These are phyloP conservation scores for Ogataea kodamae DNA, from an alignment of 805 yeast species.

Conservation along the genomic window DNA sequence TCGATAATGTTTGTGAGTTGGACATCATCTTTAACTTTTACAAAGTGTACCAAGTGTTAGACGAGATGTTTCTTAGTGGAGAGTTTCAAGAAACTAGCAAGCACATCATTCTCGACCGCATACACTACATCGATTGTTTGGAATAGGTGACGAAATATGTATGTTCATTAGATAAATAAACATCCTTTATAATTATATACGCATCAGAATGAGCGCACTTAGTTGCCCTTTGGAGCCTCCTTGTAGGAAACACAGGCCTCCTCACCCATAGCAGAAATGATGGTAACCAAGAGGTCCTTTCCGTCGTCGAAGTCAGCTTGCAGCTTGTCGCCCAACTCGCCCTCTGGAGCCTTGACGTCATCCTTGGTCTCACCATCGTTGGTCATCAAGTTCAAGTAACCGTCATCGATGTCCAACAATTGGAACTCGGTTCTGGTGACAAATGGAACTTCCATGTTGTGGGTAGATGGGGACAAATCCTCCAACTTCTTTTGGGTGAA, in stretches of 20 bases:
- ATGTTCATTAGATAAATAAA: conserved; percentile 13
- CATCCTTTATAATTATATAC: conserved; percentile 20
- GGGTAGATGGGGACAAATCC: conserved; percentile 99
- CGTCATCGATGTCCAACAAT: conserved; percentile 97
- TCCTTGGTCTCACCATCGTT: conserved; percentile 98
- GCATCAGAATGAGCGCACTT: conserved; percentile 18
- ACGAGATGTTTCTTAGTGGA: conserved; percentile 87
- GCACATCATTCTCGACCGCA: conserved; percentile 57
- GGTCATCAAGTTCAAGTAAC: conserved; percentile 95
- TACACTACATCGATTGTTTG: conserved; percentile 60
- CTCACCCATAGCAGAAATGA: conserved; percentile 98
- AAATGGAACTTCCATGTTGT: conserved; percentile 99
- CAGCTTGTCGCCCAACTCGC: conserved; percentile 92
- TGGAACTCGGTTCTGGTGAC: conserved; percentile 95
- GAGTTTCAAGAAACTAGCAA: conserved; percentile 86
- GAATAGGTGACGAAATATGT: conserved; percentile 36
- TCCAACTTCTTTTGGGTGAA: conserved; percentile 99
- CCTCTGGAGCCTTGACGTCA: conserved; percentile 97
- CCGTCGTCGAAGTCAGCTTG: conserved; percentile 95
- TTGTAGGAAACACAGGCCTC: conserved; percentile 98
- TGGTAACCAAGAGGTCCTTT: conserved; percentile 94
- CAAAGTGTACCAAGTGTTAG: conserved; percentile 76
- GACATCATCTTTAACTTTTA: conserved; percentile 91
- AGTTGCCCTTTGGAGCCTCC: conserved; percentile 84
- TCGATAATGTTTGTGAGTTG: conserved; percentile 88